Evolutionary conservation across 1,284 basidiomycete genomes (phyloP).

Genomic region (Irpex sp.): DNA sequence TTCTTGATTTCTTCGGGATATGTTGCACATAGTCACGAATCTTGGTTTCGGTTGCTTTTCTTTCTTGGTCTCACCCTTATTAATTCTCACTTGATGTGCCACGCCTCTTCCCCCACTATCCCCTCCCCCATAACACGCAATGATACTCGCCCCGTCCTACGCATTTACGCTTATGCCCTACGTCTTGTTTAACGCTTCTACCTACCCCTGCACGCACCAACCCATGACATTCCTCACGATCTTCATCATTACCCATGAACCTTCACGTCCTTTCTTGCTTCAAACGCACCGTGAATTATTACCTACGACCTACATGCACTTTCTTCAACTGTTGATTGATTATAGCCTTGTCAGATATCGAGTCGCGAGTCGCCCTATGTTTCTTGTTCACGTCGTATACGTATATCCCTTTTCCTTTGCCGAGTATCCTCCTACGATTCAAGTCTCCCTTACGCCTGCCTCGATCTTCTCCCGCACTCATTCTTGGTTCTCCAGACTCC

Average conservation of each 20-base stretch:
- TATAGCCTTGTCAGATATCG: not conserved
- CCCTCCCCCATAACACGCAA: not conserved
- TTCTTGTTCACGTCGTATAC: not conserved
- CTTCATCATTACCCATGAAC: conserved; percentile 2
- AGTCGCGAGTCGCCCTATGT: not conserved
- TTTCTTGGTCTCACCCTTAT: not conserved
- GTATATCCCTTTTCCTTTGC: not conserved
- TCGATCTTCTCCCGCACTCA: not conserved
- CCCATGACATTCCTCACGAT: not conserved
- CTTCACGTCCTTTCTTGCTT: not conserved
- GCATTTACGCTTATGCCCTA: not conserved
- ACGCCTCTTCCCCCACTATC: not conserved
- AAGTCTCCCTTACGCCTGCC: too few species aligned
- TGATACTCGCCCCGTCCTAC: not conserved
- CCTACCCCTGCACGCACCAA: not conserved
- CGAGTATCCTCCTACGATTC: not conserved
- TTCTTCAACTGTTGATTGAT: not conserved
- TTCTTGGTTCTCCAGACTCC: not conserved
- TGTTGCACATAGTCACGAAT: not conserved
- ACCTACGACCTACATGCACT: not conserved
- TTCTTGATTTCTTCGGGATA: not conserved
- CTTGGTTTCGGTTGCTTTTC: not conserved
- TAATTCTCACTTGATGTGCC: not conserved
- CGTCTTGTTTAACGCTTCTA: not conserved
- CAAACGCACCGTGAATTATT: not conserved